These are phyloP conservation scores for Mrakia frigida DNA, from an alignment of 768 basidiomycete species.

Conservation along the genomic window DNA sequence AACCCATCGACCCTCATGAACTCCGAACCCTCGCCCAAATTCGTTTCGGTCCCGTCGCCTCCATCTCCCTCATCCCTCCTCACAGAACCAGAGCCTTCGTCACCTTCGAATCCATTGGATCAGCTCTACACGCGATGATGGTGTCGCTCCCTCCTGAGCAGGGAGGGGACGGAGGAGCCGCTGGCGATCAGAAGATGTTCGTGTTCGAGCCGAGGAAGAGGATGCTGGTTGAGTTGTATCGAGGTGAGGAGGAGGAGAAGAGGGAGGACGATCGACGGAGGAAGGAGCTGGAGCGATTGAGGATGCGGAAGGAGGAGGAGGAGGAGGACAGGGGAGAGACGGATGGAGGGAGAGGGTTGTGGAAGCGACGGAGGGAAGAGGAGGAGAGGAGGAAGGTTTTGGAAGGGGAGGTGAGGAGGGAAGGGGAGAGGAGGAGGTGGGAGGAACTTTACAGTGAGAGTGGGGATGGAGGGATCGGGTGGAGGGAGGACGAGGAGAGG, in stretches of 20 bases:
- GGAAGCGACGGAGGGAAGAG: too few relatives aligned
- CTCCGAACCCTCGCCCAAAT: neutral
- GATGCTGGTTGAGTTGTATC: neutral
- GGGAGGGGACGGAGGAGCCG: neutral
- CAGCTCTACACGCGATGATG: neutral
- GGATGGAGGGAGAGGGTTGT: too few relatives aligned
- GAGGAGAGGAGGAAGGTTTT: neutral
- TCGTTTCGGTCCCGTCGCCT: neutral
- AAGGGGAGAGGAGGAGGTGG: neutral
- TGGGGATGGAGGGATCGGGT: neutral
- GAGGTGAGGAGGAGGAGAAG: neutral
- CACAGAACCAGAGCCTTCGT: neutral
- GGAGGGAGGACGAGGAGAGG: neutral
- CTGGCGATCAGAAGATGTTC: neutral
- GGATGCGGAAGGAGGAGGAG: too few relatives aligned
- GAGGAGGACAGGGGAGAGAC: too few relatives aligned
- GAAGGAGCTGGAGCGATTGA: too few relatives aligned
- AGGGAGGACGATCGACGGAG: too few relatives aligned
- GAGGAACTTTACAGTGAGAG: neutral
- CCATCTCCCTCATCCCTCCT: neutral
- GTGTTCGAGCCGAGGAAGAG: conserved; percentile 16
- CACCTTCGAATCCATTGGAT: neutral
- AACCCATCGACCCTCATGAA: neutral
- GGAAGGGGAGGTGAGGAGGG: neutral
- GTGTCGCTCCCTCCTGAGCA: neutral